Evolutionary conservation across 208 protist genomes (phyloP).

Genomic region (Blastocrithidia nonstop): DNA sequence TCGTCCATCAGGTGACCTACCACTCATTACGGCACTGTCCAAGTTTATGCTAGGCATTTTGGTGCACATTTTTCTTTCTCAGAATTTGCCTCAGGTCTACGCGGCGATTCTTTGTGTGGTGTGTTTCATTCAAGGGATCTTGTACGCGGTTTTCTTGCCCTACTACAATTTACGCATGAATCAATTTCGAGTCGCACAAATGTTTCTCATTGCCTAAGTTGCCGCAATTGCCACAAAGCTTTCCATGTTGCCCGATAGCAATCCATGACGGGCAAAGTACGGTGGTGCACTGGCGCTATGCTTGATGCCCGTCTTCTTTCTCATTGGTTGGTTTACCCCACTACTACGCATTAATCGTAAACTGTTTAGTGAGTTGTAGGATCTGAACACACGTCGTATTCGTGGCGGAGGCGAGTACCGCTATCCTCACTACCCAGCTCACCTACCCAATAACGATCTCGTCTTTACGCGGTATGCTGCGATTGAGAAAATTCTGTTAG

Average conservation of each 20-base stretch:
- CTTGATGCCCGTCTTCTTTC: neutral
- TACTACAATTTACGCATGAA: conserved; percentile 1
- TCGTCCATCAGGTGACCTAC: neutral
- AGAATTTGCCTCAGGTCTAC: neutral
- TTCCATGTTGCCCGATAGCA: neutral
- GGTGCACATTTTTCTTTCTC: neutral
- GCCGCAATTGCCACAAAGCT: neutral
- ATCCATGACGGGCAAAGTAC: neutral
- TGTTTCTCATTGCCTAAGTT: neutral
- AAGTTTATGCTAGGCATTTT: neutral
- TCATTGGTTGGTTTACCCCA: neutral
- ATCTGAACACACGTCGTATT: neutral
- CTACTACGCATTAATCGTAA: neutral
- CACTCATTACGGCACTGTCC: neutral
- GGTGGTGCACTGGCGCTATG: neutral
- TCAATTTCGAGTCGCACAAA: neutral
- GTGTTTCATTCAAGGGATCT: neutral
- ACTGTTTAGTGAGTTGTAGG: neutral
- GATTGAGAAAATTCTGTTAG: neutral
- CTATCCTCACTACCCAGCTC: neutral
- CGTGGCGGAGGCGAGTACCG: neutral
- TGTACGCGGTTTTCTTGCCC: neutral
- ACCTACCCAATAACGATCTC: neutral
- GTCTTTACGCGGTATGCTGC: neutral
- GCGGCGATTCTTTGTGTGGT: neutral